phyloP scores from a whole-genome alignment of 2,329 filamentous ascomycete species.

The Botrytis sinoallii region DNA sequence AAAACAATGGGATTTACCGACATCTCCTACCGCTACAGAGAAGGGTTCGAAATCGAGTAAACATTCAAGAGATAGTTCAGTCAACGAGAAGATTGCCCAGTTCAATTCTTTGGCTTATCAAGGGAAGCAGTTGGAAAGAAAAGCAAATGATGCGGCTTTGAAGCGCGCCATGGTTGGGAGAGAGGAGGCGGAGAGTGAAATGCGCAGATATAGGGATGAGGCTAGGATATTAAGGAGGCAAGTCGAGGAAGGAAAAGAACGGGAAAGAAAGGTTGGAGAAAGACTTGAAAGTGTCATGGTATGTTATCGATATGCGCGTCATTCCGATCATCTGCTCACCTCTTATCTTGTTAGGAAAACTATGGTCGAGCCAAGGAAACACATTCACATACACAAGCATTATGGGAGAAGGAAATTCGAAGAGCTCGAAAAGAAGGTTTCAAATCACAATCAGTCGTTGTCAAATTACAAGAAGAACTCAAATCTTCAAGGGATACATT shows the following conservation, averaged over 20 bases:
- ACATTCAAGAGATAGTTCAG: constrained; percentile 54
- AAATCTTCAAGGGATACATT: constrained; percentile 55
- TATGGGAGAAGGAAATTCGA: constrained; percentile 74
- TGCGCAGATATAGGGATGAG: constrained; percentile 62
- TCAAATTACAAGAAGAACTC: constrained; percentile 72
- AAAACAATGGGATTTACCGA: constrained; percentile 31
- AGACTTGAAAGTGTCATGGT: constrained; percentile 69
- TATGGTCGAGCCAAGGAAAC: constrained; percentile 68
- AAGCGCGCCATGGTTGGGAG: constrained; percentile 65
- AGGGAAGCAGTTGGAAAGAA: constrained; percentile 58
- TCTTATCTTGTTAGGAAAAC: constrained; percentile 53
- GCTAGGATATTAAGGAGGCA: constrained; percentile 52
- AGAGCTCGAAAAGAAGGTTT: constrained; percentile 69
- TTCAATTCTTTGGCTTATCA: constrained; percentile 65
- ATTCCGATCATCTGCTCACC: constrained; percentile 21
- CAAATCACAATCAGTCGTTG: constrained; percentile 66
- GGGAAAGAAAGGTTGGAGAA: constrained; percentile 64
- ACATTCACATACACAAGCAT: constrained; percentile 60
- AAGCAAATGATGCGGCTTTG: constrained; percentile 62
- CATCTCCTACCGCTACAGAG: constrained; percentile 23
- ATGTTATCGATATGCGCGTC: constrained; percentile 39
- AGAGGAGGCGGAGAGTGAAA: constrained; percentile 70
- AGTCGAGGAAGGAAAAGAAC: constrained; percentile 61
- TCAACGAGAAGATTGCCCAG: constrained; percentile 67
- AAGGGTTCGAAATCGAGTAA: constrained; percentile 20